Percentiles rank a stretch among this genome's conserved stretches.
phyloP scores from a whole-genome alignment of 2,329 filamentous ascomycete genomes.

The Colletotrichum liaoningense region DNA sequence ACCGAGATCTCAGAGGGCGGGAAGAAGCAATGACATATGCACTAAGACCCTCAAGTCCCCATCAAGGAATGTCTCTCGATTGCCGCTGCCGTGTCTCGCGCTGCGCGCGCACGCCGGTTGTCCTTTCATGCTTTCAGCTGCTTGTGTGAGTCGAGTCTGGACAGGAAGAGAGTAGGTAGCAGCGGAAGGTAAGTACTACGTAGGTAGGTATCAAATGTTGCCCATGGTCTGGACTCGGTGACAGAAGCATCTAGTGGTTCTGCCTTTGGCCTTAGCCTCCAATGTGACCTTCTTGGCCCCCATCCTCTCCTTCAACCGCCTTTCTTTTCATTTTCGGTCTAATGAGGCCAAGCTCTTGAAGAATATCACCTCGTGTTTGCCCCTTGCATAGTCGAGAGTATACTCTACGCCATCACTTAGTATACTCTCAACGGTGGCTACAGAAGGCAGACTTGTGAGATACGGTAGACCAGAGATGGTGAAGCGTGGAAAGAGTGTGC shows the following conservation, averaged over 20 bases:
- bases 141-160: not conserved
- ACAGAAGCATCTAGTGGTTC: not conserved
- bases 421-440: not conserved
- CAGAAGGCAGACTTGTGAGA: not conserved
- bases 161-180: not conserved
- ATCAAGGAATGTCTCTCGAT: constrained; percentile 30
- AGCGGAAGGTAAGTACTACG: too few species aligned
- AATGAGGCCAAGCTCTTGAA: not conserved
- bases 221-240: not conserved
- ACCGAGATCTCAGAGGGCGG: not conserved
- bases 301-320: not conserved
- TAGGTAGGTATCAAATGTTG: not conserved
- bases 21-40: constrained; percentile 29
- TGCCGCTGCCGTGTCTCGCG: constrained; percentile 28
- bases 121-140: not conserved
- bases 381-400: not conserved
- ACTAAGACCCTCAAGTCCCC: constrained; percentile 10
- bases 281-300: not conserved
- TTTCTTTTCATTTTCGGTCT: not conserved
- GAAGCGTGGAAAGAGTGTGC: not conserved
- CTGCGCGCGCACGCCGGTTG: too few species aligned
- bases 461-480: not conserved
- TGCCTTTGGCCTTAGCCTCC: not conserved
- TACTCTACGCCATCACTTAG: not conserved
- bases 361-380: not conserved